Conservation (phyloP, 495 filamentous ascomycete species). For the Entonaema liquescens region DNA sequence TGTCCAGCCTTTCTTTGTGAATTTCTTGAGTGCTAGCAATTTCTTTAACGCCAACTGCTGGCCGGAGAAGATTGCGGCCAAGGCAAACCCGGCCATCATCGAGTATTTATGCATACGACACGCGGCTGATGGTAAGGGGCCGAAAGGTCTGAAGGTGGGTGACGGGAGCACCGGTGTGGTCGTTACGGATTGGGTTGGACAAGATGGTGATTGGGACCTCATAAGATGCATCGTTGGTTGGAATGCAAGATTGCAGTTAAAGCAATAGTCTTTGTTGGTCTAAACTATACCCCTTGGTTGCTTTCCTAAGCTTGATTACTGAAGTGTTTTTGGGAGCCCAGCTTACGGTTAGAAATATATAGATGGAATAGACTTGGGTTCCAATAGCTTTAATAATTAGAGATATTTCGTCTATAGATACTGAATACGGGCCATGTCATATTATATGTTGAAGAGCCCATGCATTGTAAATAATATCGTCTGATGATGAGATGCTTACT, state of each 20-base stretch:
- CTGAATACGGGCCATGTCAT: background rate
- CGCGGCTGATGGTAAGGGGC: conserved; percentile 55
- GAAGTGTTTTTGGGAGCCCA: background rate
- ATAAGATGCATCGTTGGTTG: conserved; percentile 88
- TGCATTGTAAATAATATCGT: no score
- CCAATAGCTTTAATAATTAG: background rate
- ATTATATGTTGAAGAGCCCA: no score
- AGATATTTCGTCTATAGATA: background rate
- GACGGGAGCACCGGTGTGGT: conserved; percentile 91
- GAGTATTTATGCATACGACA: conserved; percentile 80
- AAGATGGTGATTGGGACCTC: conserved; percentile 92
- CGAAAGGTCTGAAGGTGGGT: conserved; percentile 58
- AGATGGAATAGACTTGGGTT: conserved; percentile 1
- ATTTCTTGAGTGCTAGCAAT: conserved; percentile 89
- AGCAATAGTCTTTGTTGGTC: conserved; percentile 25
- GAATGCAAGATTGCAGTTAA: conserved; percentile 78
- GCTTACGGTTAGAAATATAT: background rate
- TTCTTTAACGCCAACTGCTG: conserved; percentile 92
- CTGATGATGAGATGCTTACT: background rate
- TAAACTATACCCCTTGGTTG: background rate
- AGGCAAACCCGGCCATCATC: conserved; percentile 88
- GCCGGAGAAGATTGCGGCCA: conserved; percentile 93
- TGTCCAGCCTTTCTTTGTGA: conserved; percentile 79
- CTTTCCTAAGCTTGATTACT: background rate
- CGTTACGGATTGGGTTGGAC: conserved; percentile 92